Evolutionary conservation across 192 early-diverging fungal species (phyloP).

Genomic region (Backusella westeae): DNA sequence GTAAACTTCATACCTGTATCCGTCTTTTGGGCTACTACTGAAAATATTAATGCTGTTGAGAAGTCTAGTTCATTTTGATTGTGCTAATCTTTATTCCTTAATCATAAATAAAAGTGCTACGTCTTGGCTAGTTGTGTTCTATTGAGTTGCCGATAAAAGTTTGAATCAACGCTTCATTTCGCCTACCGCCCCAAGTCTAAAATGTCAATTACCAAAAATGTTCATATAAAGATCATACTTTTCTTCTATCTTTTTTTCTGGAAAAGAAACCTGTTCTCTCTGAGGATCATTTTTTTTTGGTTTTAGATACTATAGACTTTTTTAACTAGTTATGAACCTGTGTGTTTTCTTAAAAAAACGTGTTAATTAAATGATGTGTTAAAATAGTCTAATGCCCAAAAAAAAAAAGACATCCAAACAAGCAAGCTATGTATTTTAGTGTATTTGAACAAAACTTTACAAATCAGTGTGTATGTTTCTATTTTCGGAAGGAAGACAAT

Average conservation of each 20-base stretch:
- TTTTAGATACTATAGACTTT: background rate
- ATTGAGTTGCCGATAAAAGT: background rate
- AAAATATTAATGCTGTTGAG: background rate
- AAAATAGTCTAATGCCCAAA: background rate
- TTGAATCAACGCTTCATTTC: background rate
- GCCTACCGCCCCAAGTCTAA: background rate
- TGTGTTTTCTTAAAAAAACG: background rate
- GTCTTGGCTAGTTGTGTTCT: background rate
- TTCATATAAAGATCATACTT: background rate
- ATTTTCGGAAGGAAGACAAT: background rate
- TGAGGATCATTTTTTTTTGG: background rate
- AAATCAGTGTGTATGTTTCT: background rate
- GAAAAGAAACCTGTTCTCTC: background rate
- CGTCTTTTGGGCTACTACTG: background rate
- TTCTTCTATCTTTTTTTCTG: background rate
- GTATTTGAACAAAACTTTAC: conserved; percentile 1
- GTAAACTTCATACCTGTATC: too few relatives aligned
- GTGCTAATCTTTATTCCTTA: background rate
- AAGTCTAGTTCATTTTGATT: background rate
- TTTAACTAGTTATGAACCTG: background rate
- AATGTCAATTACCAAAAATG: background rate
- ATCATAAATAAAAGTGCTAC: background rate
- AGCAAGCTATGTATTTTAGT: background rate
- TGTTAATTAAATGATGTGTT: background rate
- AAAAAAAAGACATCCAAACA: background rate